phyloP scores from a whole-genome alignment of 257 asterid species.

The Nicotiana tomentosiformis region DNA sequence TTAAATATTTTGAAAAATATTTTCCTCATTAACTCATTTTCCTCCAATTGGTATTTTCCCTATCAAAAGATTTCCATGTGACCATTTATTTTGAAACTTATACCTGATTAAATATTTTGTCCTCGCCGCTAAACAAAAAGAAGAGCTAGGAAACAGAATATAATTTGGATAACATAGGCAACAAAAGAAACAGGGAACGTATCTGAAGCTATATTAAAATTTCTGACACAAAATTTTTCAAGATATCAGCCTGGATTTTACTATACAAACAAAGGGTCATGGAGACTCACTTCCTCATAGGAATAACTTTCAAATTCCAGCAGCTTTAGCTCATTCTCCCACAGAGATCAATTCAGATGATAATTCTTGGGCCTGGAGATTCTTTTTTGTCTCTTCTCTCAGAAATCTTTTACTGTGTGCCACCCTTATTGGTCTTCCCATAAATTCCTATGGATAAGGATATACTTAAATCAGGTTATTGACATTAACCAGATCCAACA shows the following conservation, averaged over 20 bases:
- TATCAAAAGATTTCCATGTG: too few relatives aligned
- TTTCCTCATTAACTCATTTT: too few relatives aligned
- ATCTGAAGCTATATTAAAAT: background rate
- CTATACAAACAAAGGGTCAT: conserved; percentile 6
- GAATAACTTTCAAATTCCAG: conserved; percentile 18
- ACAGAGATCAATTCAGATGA: conserved; percentile 18
- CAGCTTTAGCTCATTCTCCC: conserved; percentile 8
- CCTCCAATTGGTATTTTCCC: too few relatives aligned
- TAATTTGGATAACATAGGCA: background rate
- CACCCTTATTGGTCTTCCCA: conserved; percentile 75
- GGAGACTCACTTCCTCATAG: conserved; percentile 25
- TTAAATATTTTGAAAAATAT: too few relatives aligned
- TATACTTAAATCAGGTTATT: background rate
- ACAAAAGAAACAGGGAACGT: background rate
- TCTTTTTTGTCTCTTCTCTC: conserved; percentile 53
- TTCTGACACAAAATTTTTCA: background rate
- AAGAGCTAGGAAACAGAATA: background rate
- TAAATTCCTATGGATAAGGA: conserved; percentile 57
- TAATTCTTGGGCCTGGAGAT: conserved; percentile 34
- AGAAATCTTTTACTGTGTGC: conserved; percentile 61
- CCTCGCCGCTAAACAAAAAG: background rate
- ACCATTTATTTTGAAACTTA: background rate
- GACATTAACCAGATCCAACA: background rate
- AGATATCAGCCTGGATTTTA: background rate
- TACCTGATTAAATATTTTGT: background rate